Base-by-base conservation (phyloP, 176 grass and related monocot species). In the Triticum dicoccoides region DNA sequence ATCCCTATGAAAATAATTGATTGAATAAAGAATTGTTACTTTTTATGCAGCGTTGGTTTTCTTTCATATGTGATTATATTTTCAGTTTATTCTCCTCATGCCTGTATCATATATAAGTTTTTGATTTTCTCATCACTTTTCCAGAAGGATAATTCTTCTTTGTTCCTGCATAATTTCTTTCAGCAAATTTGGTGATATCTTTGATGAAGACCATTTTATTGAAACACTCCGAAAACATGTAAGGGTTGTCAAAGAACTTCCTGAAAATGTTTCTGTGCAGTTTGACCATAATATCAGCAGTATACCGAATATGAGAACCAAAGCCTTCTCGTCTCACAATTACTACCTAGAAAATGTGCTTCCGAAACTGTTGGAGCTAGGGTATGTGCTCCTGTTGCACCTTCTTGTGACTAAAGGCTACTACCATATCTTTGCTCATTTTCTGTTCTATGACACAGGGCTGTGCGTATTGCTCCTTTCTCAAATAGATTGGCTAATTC, bases 251-350 rank as follows among this genome's bases (percentile, higher is more conserved):
- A 98, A 88, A 89, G 79, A 82, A 85, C 84, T 98, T 75, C 93
- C 96, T 62, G 84, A 83, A 81, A 90, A 95, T 52, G 47, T 94
- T 81, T 88, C 86, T 56, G 73, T 87, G 79, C 87, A 39, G 44
- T 95, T 94, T 86, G 88, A 94, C 49, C 74, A 88, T 68, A 98
- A 98, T 82, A 91, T 91, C 70, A 95, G 93, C 87, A 92, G 33
- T 34, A 95, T 98, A 92, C 77, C 85, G 71, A 98, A 98, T 82
- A 98, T 98, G 96, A 98, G 96, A 92, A 95, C 91, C 34, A 98
- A 90, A 88, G 96, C 96, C 77, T 92, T 92, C 84, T 91, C 91
- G 32, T 84, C 96, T 23, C 78, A 79, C 69, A 82, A 49, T 45
- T 95, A 94, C 80, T 98, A 98, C 89, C 66, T 94, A 86, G 82